A percentile compares a stretch with the other conserved stretches of the same genome.
Conservation (phyloP, 331 rosid genomes). For the Malus hybrid region DNA sequence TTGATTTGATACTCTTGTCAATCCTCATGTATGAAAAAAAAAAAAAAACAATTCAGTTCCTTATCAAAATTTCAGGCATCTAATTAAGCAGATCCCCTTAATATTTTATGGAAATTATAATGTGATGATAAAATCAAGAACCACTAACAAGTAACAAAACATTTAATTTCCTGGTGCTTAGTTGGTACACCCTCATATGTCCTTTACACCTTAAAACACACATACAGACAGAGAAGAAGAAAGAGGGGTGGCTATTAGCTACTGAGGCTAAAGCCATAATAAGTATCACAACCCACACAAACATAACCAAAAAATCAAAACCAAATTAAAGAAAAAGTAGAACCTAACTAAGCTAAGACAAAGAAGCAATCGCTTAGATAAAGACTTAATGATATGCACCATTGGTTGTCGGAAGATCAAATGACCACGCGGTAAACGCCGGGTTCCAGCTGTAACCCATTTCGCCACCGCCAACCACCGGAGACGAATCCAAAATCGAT, state of each 20-base stretch:
- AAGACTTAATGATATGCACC: conserved; percentile 43
- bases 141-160: conserved; percentile 11
- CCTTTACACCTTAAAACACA: conserved; percentile 30
- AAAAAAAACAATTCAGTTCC: no score
- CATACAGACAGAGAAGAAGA: background rate
- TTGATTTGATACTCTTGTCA: no score
- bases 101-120: background rate
- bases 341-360: conserved; percentile 5
- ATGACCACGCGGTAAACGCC: conserved; percentile 30
- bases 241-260: background rate
- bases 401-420: conserved; percentile 63
- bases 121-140: background rate
- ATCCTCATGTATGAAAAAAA: no score
- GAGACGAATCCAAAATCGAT: conserved; percentile 46
- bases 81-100: background rate
- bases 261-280: conserved; percentile 19
- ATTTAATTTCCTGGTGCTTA: conserved; percentile 18
- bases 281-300: conserved; percentile 35
- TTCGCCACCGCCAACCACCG: conserved; percentile 38
- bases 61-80: background rate
- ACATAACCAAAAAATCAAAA: conserved; percentile 8
- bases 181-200: conserved; percentile 25
- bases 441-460: conserved; percentile 65
- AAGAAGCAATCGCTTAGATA: background rate
- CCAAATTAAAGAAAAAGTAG: background rate